Conservation (phyloP, 495 filamentous ascomycete genomes). For the Neurospora sp. region DNA sequence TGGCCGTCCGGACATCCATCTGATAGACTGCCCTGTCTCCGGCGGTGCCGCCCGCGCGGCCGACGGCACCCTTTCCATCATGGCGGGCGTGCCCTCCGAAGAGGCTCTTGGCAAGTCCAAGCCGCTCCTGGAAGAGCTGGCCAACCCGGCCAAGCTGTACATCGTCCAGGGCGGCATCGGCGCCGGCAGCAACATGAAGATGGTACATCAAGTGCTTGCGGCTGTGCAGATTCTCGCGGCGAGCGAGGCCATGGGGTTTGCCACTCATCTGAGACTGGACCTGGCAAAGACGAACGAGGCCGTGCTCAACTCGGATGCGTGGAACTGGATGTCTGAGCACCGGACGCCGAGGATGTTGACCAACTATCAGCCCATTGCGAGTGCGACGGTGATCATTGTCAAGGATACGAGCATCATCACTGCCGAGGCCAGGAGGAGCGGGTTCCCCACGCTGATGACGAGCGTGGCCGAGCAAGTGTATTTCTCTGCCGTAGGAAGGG, state of each 20-base stretch:
- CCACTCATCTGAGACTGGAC: slow-evolving; percentile 56
- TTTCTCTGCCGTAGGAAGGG: slow-evolving; percentile 46
- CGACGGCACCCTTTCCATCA: slow-evolving; percentile 69
- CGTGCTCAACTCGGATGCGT: slow-evolving; percentile 49
- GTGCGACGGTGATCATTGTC: slow-evolving; percentile 64
- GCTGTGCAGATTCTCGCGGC: slow-evolving; percentile 64
- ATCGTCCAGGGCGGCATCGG: slow-evolving; percentile 64
- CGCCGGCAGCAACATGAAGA: slow-evolving; percentile 79
- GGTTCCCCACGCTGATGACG: slow-evolving; percentile 60
- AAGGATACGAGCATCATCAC: slow-evolving; percentile 80
- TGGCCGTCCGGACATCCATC: slow-evolving; percentile 51
- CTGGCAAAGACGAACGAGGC: slow-evolving; percentile 43
- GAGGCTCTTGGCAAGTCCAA: slow-evolving; percentile 47
- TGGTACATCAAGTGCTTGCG: slow-evolving; percentile 75
- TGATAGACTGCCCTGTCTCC: slow-evolving; percentile 69
- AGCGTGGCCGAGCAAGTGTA: slow-evolving; percentile 65
- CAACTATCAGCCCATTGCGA: slow-evolving; percentile 55
- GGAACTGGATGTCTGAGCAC: slow-evolving; percentile 79
- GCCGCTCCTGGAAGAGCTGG: slow-evolving; percentile 52
- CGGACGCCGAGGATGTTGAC: slow-evolving; percentile 59
- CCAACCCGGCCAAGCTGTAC: slow-evolving; percentile 53
- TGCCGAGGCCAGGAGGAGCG: slow-evolving; percentile 46
- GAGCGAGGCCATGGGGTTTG: slow-evolving; percentile 66
- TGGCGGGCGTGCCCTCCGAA: slow-evolving; percentile 52
- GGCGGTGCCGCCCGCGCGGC: slow-evolving; percentile 67